Base-by-base conservation (phyloP, 768 basidiomycete genomes). In the Mycena metata region DNA sequence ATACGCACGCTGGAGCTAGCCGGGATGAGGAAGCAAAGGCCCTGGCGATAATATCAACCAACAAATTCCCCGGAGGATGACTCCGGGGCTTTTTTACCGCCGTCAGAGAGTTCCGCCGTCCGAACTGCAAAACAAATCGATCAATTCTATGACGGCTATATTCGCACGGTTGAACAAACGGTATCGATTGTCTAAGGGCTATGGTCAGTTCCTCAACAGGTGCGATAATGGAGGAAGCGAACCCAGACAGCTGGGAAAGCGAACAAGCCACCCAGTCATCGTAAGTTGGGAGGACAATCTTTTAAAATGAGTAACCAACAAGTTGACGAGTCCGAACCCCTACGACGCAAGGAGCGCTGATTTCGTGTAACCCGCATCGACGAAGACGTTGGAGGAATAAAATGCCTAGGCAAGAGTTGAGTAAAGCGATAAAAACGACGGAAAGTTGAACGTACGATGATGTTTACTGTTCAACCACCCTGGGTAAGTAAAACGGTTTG, bases 371-470 rank as follows among this genome's bases (percentile, higher is more conserved):
- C 87, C 88, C 1, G 91, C 89, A 5, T 84, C 39, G 11, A 82
- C 69, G 80, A 96, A 95, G 78, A 96, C 87, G 35, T 85, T 88
- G 1, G 91, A 91, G 1, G 91, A 93, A 77, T 95, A 96, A 82
- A 93, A 96, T 7, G 93, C 91, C 72, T 82, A 82, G 72, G 90
- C 90, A 0, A 2, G 15, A 11, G n/a, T 16, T 33, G 26, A 58
- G 16, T 30, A 10, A 23, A 8, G 12, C 21, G 5, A 4, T 26
- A 21, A 4, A n/a, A 23, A 21, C 3, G 30, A 42, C 11, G 2
- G 12, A 11, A 26, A 16, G 19, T 9, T 7, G 1, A 24, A 47
- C 62, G 12, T n/a, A 64, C 62, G 19, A 64, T 64, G 15, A 64
- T 56, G 54, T 64, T 64, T 11, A 64, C 54, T 56, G 41, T 19